Percentiles rank a stretch among this genome's conserved stretches.
These are phyloP conservation scores for Crithidia mellificae DNA, from an alignment of 208 protist genomes.

Conservation along the genomic window DNA sequence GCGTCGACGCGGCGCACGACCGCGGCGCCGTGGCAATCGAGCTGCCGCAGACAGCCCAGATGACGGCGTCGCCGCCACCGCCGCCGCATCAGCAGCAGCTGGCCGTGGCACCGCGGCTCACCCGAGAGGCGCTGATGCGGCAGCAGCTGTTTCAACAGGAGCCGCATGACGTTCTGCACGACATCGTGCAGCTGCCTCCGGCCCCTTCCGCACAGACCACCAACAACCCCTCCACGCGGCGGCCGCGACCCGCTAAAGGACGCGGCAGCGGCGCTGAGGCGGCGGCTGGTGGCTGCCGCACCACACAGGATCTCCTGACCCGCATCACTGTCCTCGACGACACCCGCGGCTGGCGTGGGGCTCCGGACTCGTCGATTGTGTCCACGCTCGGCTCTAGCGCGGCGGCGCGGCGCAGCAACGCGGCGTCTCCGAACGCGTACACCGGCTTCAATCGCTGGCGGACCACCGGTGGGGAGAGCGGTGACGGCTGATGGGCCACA, in stretches of 20 bases:
- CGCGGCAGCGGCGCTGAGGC: background rate
- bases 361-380: slow-evolving; percentile 1
- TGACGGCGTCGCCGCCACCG: background rate
- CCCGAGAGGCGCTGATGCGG: slow-evolving; percentile 2
- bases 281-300: background rate
- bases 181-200: background rate
- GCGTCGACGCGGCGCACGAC: background rate
- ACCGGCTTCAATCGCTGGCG: background rate
- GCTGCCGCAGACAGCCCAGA: no score
- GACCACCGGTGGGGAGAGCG: background rate
- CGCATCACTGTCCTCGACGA: slow-evolving; percentile 5
- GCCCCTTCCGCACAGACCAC: background rate
- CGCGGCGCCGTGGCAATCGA: background rate
- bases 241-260: background rate
- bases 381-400: background rate
- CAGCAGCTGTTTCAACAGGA: background rate
- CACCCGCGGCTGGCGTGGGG: background rate
- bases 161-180: background rate
- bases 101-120: background rate
- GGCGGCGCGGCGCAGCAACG: background rate
- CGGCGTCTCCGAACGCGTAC: background rate
- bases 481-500: no score
- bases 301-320: slow-evolving; percentile 14
- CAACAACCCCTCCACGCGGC: background rate
- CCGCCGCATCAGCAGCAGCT: background rate